Evolutionary conservation across 192 early-diverging fungal genomes (phyloP).

Genomic region (Entomortierella parvispora): DNA sequence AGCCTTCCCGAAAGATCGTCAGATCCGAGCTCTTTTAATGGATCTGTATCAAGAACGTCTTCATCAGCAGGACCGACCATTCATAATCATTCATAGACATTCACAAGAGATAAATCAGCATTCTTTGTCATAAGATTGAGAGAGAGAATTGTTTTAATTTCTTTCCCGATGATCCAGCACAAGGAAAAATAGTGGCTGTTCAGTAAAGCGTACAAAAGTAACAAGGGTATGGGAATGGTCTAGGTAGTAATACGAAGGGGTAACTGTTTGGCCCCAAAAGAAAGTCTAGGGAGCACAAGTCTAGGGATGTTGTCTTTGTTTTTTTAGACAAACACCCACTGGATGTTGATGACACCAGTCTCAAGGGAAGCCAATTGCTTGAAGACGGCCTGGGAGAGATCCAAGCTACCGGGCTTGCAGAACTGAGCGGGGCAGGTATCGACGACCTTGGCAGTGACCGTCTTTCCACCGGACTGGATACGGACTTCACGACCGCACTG

Average conservation of each 20-base stretch:
- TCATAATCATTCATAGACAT: too few relatives aligned
- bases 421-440: constrained; percentile 60
- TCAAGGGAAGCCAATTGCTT: constrained; percentile 39
- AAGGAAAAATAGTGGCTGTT: too few relatives aligned
- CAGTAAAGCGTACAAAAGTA: background rate
- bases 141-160: too few relatives aligned
- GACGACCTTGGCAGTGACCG: constrained; percentile 46
- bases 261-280: background rate
- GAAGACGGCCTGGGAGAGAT: constrained; percentile 54
- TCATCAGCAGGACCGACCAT: too few relatives aligned
- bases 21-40: too few relatives aligned
- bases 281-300: background rate
- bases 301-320: background rate
- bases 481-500: constrained; percentile 47
- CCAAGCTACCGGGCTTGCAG: constrained; percentile 44
- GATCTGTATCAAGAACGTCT: too few relatives aligned
- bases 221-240: background rate
- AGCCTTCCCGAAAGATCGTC: too few relatives aligned
- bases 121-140: too few relatives aligned
- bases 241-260: background rate
- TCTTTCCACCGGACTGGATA: constrained; percentile 41
- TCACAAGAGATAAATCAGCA: too few relatives aligned
- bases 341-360: constrained; percentile 50
- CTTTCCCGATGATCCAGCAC: too few relatives aligned
- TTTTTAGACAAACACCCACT: constrained; percentile 55